Conservation (phyloP, 805 yeast genomes). For the Priceomyces haplophilus region DNA sequence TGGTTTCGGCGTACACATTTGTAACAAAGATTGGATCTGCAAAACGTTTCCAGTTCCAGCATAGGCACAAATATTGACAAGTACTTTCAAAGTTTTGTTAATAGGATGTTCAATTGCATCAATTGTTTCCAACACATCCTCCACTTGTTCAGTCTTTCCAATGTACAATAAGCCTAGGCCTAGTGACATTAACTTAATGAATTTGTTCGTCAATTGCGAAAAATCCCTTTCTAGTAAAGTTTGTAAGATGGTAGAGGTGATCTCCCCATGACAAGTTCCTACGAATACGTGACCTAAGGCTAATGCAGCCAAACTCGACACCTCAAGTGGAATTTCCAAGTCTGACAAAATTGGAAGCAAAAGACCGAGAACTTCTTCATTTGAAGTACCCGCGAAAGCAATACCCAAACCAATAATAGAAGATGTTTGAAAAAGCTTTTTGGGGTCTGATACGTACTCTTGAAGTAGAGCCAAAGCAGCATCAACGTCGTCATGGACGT, state of each 20-base stretch:
- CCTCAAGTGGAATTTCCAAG: slow-evolving; percentile 67
- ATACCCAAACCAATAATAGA: slow-evolving; percentile 90
- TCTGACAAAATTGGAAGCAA: slow-evolving; percentile 83
- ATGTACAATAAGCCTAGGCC: slow-evolving; percentile 89
- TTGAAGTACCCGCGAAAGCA: slow-evolving; percentile 91
- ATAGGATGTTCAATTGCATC: slow-evolving; percentile 95
- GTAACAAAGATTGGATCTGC: slow-evolving; percentile 86
- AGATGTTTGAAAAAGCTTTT: slow-evolving; percentile 64
- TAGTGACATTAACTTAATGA: slow-evolving; percentile 86
- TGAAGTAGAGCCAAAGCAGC: slow-evolving; percentile 84
- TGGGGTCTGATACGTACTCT: slow-evolving; percentile 71
- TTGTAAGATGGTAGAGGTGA: slow-evolving; percentile 87
- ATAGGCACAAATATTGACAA: slow-evolving; percentile 89
- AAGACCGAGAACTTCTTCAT: slow-evolving; percentile 75
- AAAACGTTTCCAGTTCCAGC: slow-evolving; percentile 98
- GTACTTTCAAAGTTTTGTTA: slow-evolving; percentile 80
- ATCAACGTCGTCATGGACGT: slow-evolving; percentile 94
- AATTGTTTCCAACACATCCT: slow-evolving; percentile 89
- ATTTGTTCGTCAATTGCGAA: slow-evolving; percentile 73
- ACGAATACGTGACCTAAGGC: slow-evolving; percentile 93
- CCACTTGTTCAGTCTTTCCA: slow-evolving; percentile 92
- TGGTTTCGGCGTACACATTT: slow-evolving; percentile 78
- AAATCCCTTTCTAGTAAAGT: slow-evolving; percentile 83
- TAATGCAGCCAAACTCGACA: slow-evolving; percentile 80
- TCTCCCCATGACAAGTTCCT: slow-evolving; percentile 93